phyloP scores from a whole-genome alignment of 176 grass and related monocot species.

The Elaeis guineensis region DNA sequence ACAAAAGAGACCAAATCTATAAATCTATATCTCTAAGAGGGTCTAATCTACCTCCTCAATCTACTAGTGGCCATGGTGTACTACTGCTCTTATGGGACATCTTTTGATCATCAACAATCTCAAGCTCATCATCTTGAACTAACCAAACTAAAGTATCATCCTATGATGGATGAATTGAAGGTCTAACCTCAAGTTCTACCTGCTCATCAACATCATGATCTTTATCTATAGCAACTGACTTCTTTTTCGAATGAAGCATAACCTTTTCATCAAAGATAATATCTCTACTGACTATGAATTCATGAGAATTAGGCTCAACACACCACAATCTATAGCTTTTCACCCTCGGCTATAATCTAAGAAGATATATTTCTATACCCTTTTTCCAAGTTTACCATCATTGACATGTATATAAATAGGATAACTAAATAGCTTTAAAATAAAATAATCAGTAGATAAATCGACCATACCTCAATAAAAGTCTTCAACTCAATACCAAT shows the following conservation, averaged over 20 bases:
- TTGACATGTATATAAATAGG: neutral
- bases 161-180: neutral
- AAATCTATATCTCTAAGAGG: neutral
- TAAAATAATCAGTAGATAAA: conserved; percentile 1
- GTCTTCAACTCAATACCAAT: conserved; percentile 1
- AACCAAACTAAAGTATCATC: neutral
- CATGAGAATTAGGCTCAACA: neutral
- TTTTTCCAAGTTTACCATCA: no score
- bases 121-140: neutral
- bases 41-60: neutral
- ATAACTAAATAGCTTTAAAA: conserved; percentile 14
- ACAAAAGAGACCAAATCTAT: neutral
- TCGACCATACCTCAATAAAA: neutral
- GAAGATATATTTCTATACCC: neutral
- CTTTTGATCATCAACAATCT: no score
- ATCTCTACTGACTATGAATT: neutral
- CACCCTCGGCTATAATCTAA: conserved; percentile 4
- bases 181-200: neutral
- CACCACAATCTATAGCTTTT: no score
- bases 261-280: neutral
- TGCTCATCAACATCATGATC: neutral
- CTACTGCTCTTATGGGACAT: neutral
- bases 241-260: neutral
- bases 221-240: no score
- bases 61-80: neutral